Base-by-base conservation (phyloP, 148 eudicot genomes). In the Chenopodium formosanum region DNA sequence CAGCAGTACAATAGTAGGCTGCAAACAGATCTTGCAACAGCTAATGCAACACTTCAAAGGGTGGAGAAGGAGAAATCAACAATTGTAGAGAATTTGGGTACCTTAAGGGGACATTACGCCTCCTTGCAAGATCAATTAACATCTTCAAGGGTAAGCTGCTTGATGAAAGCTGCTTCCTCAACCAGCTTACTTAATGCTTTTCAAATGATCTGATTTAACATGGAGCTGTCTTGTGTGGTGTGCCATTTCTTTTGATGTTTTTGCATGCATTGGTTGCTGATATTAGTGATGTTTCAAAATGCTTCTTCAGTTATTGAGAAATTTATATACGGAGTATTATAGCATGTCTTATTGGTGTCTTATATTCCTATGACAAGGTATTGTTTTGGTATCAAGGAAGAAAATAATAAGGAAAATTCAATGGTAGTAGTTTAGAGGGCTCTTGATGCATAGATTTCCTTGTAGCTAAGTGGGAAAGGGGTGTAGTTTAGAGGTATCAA, bases 1-100 rank as follows among this genome's bases (percentile, higher is more conserved):
- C 97, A 92, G 80, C 89, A 87, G 84, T 91, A 92, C 72, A 92
- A 92, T 76, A 83, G 88, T 85, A 90, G 88, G 80, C 91, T 92
- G 79, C 97, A 92, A 85, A 76, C 87, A 47, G 97, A 92, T 48
- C 90, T 92, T 77, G 89, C 90, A 71, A 76, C 88, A 48, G 88
- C 90, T n/a, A 90, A 80, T 82, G 89, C 86, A 69, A 83, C 90
- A 73, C 88, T 87, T 27, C 91, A 89, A 78, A 87, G 89, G 73
- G 88, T 89, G 27, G 94, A 89, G 82, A 88, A 82, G 60, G 94
- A 90, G 78, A 92, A 91, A 83, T 74, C 91, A 7, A 82, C 90
- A 13, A 86, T 91, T 67, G 85, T 92, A 53, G 89, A 88, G 84
- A 89, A 85, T 64, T 86, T 89, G 80, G 86, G 89, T 73, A 88